Percentiles rank a stretch among this genome's conserved stretches.
These are phyloP conservation scores for Neobulgaria alba DNA, from an alignment of 2,329 filamentous ascomycete genomes.

Conservation along the genomic window DNA sequence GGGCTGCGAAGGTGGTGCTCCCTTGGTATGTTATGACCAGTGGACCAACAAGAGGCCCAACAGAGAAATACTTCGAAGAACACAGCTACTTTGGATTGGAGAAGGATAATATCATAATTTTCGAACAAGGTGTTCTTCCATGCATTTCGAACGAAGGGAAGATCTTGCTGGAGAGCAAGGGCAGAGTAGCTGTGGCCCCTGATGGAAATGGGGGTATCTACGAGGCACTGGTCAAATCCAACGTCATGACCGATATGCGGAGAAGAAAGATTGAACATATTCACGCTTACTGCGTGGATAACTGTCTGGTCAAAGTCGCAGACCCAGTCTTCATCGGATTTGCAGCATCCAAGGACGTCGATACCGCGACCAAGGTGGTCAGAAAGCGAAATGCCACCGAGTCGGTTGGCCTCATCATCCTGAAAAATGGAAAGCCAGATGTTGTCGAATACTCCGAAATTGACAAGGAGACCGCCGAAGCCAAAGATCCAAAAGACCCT, in stretches of 20 bases:
- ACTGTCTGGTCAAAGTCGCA: conserved; percentile 98
- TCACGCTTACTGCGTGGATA: conserved; percentile 97
- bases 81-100: conserved; percentile 85
- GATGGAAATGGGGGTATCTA: conserved; percentile 98
- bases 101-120: conserved; percentile 80
- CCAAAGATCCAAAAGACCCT: conserved; percentile 71
- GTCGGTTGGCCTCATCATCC: conserved; percentile 86
- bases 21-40: conserved; percentile 99
- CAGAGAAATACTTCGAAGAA: conserved; percentile 87
- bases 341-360: conserved; percentile 75
- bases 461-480: conserved; percentile 78
- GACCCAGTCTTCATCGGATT: conserved; percentile 96
- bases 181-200: conserved; percentile 84
- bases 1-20: conserved; percentile 52
- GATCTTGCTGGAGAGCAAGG: conserved; percentile 87
- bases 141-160: conserved; percentile 98
- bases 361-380: conserved; percentile 98
- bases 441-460: conserved; percentile 99
- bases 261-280: conserved; percentile 88
- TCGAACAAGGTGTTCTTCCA: conserved; percentile 93
- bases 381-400: conserved; percentile 96
- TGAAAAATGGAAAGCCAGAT: conserved; percentile 92
- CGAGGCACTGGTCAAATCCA: conserved; percentile 73
- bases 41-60: conserved; percentile 82
- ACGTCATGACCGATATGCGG: conserved; percentile 79